Evolutionary conservation across 176 grass and related monocot genomes (phyloP).

Genomic region (Paspalum notatum): DNA sequence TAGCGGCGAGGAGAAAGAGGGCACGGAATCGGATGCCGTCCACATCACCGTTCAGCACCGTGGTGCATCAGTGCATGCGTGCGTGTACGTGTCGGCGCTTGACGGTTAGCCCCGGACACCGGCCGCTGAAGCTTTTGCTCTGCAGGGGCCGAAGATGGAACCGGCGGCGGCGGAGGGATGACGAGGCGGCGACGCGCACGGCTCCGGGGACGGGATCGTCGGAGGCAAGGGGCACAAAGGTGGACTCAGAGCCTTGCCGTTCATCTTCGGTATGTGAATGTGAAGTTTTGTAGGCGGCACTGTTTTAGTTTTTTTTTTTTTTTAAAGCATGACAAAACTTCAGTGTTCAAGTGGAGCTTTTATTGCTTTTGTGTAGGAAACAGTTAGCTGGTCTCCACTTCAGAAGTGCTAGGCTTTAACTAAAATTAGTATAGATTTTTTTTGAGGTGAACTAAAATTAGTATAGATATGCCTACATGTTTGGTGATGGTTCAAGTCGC

Average conservation of each 20-base stretch:
- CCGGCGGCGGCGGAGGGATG: conserved; percentile 15
- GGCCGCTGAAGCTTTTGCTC: background rate
- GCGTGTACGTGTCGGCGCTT: background rate
- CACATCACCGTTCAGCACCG: background rate
- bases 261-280: conserved; percentile 36
- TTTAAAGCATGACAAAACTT: background rate
- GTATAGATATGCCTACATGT: too few relatives aligned
- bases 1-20: background rate
- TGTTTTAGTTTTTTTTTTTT: background rate
- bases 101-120: background rate
- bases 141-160: background rate
- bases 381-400: background rate
- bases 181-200: too few relatives aligned
- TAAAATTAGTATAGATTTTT: background rate
- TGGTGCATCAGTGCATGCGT: background rate
- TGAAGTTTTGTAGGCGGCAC: background rate
- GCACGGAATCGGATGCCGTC: background rate
- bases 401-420: too few relatives aligned
- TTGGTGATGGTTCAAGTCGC: background rate
- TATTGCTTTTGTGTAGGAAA: background rate
- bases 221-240: conserved; percentile 24
- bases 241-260: conserved; percentile 29
- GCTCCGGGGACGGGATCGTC: background rate
- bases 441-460: too few relatives aligned
- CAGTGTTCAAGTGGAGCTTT: background rate